Conservation (phyloP, 768 basidiomycete species). For the Agrocybe chaxingu region DNA sequence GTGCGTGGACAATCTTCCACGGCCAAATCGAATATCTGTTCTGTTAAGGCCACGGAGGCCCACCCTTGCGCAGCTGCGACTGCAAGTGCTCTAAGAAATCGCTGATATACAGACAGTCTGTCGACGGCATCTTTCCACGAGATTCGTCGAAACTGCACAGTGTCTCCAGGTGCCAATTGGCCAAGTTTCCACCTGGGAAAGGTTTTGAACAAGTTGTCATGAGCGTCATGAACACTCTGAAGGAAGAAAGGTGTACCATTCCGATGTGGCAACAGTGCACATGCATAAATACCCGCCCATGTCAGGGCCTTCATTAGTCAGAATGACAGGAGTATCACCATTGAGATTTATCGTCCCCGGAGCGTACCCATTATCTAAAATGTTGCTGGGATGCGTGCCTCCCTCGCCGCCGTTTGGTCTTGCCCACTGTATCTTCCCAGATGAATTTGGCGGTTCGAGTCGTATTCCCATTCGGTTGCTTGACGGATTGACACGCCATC, state of each 20-base stretch:
- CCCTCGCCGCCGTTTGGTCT: slow-evolving; percentile 59
- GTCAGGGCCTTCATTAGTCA: slow-evolving; percentile 58
- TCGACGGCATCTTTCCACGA: slow-evolving; percentile 36
- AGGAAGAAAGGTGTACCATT: slow-evolving; percentile 36
- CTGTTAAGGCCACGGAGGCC: neutral
- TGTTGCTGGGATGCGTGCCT: slow-evolving; percentile 67
- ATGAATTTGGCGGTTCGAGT: slow-evolving; percentile 31
- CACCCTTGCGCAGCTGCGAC: too few relatives aligned
- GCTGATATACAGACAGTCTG: slow-evolving; percentile 18
- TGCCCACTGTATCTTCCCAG: slow-evolving; percentile 48
- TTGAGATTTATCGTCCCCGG: slow-evolving; percentile 58
- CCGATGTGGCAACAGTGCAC: slow-evolving; percentile 48
- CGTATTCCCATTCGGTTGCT: slow-evolving; percentile 67
- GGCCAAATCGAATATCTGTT: neutral
- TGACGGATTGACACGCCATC: slow-evolving; percentile 51
- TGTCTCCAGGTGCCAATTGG: slow-evolving; percentile 56
- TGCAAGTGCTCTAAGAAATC: slow-evolving; percentile 28
- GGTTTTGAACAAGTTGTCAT: neutral
- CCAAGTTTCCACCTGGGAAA: slow-evolving; percentile 63
- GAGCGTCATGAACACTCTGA: neutral
- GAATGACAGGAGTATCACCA: slow-evolving; percentile 68
- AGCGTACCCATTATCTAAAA: slow-evolving; percentile 60
- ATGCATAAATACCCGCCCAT: slow-evolving; percentile 62
- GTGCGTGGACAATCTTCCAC: slow-evolving; percentile 18
- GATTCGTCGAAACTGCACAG: slow-evolving; percentile 49